Evolutionary conservation across 495 filamentous ascomycete genomes (phyloP).

Genomic region (Penicillium flavigenum): DNA sequence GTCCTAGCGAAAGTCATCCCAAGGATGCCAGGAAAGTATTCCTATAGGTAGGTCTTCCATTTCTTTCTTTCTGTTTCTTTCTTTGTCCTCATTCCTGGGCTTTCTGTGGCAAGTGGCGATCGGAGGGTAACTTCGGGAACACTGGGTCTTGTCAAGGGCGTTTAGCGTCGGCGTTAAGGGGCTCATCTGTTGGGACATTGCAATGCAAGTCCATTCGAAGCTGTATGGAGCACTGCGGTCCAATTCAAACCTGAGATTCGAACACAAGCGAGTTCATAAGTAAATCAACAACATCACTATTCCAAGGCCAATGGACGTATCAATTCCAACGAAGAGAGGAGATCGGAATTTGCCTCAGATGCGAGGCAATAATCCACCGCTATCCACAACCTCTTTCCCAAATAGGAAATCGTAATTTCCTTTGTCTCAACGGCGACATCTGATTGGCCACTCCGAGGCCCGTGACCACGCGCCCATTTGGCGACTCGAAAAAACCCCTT

Average conservation of each 20-base stretch:
- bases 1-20: constrained; percentile 76
- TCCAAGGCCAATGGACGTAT: neutral
- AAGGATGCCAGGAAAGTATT: constrained; percentile 76
- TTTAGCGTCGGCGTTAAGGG: constrained; percentile 12
- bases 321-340: neutral
- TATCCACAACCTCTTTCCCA: constrained; percentile 2
- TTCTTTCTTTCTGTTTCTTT: constrained; percentile 1
- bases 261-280: neutral
- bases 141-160: constrained; percentile 1
- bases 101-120: constrained; percentile 5
- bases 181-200: neutral
- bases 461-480: constrained; percentile 47
- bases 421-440: constrained; percentile 1
- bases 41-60: constrained; percentile 33
- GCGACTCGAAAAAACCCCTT: constrained; percentile 32
- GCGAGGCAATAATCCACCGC: neutral
- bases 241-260: neutral
- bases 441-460: constrained; percentile 27
- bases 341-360: neutral
- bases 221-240: neutral
- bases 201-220: constrained; percentile 4
- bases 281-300: neutral
- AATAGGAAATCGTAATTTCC: constrained; percentile 8
- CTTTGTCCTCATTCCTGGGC: neutral
- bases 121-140: constrained; percentile 5